phyloP scores from a whole-genome alignment of 163 green algal species.

The Prototheca cutis region DNA sequence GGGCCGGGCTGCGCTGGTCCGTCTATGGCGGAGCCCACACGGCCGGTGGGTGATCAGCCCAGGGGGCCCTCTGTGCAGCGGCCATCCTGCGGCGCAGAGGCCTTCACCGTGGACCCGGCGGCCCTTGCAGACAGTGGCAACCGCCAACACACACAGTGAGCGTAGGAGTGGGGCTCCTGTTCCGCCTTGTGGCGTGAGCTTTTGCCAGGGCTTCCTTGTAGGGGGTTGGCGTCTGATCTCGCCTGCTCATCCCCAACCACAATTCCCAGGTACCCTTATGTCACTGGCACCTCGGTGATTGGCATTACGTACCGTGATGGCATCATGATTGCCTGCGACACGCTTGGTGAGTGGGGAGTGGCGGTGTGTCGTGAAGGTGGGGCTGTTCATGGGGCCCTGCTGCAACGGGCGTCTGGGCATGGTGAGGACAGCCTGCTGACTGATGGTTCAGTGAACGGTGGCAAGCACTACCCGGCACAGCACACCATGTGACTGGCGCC shows the following conservation, averaged over 20 bases:
- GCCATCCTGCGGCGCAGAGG: constrained; percentile 45
- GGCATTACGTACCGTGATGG: constrained; percentile 92
- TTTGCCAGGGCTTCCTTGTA: not conserved
- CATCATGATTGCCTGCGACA: constrained; percentile 89
- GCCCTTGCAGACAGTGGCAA: constrained; percentile 15
- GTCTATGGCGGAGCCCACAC: constrained; percentile 47
- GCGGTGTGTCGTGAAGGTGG: not conserved
- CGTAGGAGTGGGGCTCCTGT: not conserved
- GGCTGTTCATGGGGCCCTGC: not conserved
- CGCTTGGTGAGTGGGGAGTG: constrained; percentile 47
- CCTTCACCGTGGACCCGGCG: constrained; percentile 61
- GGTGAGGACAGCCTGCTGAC: no score
- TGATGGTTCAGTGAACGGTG: no score
- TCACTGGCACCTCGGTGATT: constrained; percentile 91
- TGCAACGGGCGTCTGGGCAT: no score
- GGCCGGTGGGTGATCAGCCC: constrained; percentile 22
- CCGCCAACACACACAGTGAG: constrained; percentile 63
- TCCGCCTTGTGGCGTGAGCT: not conserved
- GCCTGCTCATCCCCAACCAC: not conserved
- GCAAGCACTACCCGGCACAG: no score
- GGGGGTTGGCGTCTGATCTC: not conserved
- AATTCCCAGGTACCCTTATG: constrained; percentile 69
- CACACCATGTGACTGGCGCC: no score
- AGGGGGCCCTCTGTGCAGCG: constrained; percentile 25
- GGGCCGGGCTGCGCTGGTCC: constrained; percentile 60